Percentiles rank a stretch among this genome's conserved stretches.
Evolutionary conservation across 139 green algal species (phyloP).

Genomic region (Haematococcus lacustris): DNA sequence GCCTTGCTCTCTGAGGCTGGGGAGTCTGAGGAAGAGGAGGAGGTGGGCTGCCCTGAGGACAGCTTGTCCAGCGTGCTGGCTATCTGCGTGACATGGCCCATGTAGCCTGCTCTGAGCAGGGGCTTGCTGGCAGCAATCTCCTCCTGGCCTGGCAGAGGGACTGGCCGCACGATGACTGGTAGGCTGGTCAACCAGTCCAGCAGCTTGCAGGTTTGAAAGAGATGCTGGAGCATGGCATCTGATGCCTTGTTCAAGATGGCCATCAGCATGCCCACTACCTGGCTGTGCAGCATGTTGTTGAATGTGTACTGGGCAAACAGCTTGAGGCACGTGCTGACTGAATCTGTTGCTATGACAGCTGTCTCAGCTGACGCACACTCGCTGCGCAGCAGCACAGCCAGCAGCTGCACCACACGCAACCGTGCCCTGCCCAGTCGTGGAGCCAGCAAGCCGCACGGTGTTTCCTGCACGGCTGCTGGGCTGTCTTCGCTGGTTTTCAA

Average conservation of each 20-base stretch:
- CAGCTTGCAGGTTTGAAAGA: conserved; percentile 54
- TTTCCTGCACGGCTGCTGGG: no score
- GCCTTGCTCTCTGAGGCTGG: no score
- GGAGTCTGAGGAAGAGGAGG: no score
- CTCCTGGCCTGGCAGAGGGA: conserved; percentile 25
- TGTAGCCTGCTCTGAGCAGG: conserved; percentile 67
- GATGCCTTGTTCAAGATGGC: conserved; percentile 26
- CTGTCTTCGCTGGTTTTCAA: background rate
- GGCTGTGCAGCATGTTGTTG: conserved; percentile 85
- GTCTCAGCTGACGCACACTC: conserved; percentile 42
- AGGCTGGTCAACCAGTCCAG: conserved; percentile 58
- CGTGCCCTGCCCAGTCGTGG: conserved; percentile 63
- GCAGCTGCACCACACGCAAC: conserved; percentile 73
- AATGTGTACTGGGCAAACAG: conserved; percentile 79
- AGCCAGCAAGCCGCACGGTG: conserved; percentile 65
- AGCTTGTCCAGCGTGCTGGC: conserved; percentile 37
- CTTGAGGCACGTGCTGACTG: conserved; percentile 50
- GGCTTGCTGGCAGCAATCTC: conserved; percentile 14
- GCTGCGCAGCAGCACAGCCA: conserved; percentile 69
- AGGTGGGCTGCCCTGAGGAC: no score
- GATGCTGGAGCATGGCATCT: conserved; percentile 45
- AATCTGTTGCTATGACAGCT: conserved; percentile 40
- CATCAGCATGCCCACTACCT: conserved; percentile 52
- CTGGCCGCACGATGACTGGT: conserved; percentile 37
- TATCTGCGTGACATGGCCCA: conserved; percentile 75